Percentiles rank a stretch among this genome's conserved stretches.
These are phyloP conservation scores for Neopestalotiopsis rosae DNA, from an alignment of 2,329 filamentous ascomycete species.

Conservation along the genomic window DNA sequence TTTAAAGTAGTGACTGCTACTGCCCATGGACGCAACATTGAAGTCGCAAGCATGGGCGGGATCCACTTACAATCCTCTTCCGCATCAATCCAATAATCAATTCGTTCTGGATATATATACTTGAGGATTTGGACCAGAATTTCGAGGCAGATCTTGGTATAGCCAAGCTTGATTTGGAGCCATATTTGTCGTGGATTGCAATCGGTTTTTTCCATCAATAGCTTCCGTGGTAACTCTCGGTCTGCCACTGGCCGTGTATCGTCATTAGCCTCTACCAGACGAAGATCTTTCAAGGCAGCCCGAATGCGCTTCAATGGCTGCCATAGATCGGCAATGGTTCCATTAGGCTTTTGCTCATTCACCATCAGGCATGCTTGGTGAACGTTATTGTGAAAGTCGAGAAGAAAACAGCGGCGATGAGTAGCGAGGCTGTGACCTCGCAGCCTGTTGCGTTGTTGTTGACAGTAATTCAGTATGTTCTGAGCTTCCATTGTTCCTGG, in stretches of 20 bases:
- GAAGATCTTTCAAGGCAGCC: slow-evolving; percentile 25
- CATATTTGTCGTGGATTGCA: slow-evolving; percentile 20
- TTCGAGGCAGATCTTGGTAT: slow-evolving; percentile 5
- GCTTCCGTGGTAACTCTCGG: slow-evolving; percentile 26
- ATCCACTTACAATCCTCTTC: neutral
- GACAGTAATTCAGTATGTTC: neutral
- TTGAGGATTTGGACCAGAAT: neutral
- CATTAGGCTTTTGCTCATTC: neutral
- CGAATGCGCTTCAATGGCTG: slow-evolving; percentile 11
- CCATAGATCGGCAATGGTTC: slow-evolving; percentile 10
- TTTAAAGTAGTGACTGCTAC: neutral
- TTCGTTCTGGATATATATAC: neutral
- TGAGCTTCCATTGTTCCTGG: neutral
- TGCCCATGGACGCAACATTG: neutral
- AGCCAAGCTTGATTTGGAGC: slow-evolving; percentile 13
- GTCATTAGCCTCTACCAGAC: slow-evolving; percentile 28
- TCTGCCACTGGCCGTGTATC: slow-evolving; percentile 28
- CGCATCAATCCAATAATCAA: neutral
- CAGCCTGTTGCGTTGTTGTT: neutral
- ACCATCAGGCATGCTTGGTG: slow-evolving; percentile 12
- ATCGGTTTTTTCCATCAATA: slow-evolving; percentile 9
- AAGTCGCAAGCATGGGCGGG: neutral
- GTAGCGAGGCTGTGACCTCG: neutral
- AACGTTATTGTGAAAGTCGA: slow-evolving; percentile 11
- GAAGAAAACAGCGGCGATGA: neutral